These are phyloP conservation scores for Kwoniella dendrophila DNA, from an alignment of 768 basidiomycete species.

Conservation along the genomic window DNA sequence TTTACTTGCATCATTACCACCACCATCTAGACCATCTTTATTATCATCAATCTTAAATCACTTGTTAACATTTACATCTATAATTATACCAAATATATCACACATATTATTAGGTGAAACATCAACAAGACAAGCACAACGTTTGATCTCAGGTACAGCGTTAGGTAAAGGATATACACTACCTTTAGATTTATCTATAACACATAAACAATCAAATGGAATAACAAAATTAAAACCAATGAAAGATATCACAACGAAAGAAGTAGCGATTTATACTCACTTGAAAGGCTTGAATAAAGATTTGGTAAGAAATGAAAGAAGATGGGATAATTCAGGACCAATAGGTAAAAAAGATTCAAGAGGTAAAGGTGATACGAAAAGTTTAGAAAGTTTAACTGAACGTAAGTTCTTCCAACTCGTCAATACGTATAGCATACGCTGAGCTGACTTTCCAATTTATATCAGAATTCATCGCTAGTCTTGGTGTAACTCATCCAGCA, in stretches of 20 bases:
- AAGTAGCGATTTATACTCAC: constrained; percentile 48
- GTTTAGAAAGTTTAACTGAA: constrained; percentile 51
- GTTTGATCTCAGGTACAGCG: constrained; percentile 49
- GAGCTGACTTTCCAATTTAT: neutral
- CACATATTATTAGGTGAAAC: constrained; percentile 53
- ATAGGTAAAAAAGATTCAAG: constrained; percentile 33
- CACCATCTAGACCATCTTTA: constrained; percentile 47
- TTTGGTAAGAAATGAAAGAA: constrained; percentile 38
- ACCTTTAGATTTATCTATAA: constrained; percentile 44
- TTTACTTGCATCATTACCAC: constrained; percentile 44
- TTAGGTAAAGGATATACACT: constrained; percentile 51
- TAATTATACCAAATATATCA: constrained; percentile 39
- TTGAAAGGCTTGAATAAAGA: constrained; percentile 29
- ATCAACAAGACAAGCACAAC: constrained; percentile 50
- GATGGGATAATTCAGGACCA: constrained; percentile 39
- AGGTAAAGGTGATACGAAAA: constrained; percentile 47
- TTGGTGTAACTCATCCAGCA: constrained; percentile 50
- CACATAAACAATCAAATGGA: neutral
- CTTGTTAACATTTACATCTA: constrained; percentile 31
- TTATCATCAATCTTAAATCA: constrained; percentile 46
- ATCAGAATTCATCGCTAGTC: constrained; percentile 51
- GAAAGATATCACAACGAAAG: constrained; percentile 49
- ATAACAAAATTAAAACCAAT: constrained; percentile 47
- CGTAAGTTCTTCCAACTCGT: constrained; percentile 36
- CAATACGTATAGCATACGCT: neutral